These are phyloP conservation scores for Amniculicola lignicola DNA, from an alignment of 495 filamentous ascomycete species.

Conservation along the genomic window DNA sequence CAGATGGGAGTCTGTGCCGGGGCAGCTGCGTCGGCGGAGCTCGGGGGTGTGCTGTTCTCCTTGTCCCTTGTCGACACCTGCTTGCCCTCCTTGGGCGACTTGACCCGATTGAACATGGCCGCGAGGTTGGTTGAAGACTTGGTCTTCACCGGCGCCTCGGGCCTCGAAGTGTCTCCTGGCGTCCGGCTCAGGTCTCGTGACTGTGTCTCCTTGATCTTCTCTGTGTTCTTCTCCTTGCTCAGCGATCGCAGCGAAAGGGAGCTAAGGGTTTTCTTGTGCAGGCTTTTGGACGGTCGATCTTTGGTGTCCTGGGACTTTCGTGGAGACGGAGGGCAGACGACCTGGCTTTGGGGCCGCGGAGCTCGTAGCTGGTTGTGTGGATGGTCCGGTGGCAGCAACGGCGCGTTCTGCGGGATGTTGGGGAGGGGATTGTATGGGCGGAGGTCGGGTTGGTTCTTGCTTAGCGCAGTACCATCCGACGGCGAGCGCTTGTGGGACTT, in stretches of 20 bases:
- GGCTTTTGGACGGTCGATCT: slow-evolving; percentile 33
- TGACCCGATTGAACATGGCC: slow-evolving; percentile 59
- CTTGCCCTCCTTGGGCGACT: slow-evolving; percentile 55
- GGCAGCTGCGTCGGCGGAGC: slow-evolving; percentile 48
- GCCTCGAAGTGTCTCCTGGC: slow-evolving; percentile 41
- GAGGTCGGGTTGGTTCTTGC: slow-evolving; percentile 23
- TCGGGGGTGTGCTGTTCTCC: slow-evolving; percentile 66
- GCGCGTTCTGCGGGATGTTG: slow-evolving; percentile 2
- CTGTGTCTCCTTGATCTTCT: slow-evolving; percentile 48
- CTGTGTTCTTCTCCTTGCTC: slow-evolving; percentile 51
- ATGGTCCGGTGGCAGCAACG: slow-evolving; percentile 34
- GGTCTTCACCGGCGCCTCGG: slow-evolving; percentile 73
- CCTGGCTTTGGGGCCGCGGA: slow-evolving; percentile 19
- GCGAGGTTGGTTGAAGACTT: slow-evolving; percentile 80
- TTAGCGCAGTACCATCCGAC: slow-evolving; percentile 39
- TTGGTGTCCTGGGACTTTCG: slow-evolving; percentile 42
- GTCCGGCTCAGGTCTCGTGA: slow-evolving; percentile 12
- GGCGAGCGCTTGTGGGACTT: slow-evolving; percentile 51
- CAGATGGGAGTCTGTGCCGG: slow-evolving; percentile 67
- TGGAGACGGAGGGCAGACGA: slow-evolving; percentile 17
- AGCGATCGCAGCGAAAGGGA: slow-evolving; percentile 64
- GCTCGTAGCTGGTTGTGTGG: slow-evolving; percentile 21
- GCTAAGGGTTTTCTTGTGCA: slow-evolving; percentile 65
- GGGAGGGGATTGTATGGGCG: slow-evolving; percentile 33
- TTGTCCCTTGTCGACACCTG: slow-evolving; percentile 59